phyloP scores from a whole-genome alignment of 2,329 filamentous ascomycete species.

The Aciculosporium take region DNA sequence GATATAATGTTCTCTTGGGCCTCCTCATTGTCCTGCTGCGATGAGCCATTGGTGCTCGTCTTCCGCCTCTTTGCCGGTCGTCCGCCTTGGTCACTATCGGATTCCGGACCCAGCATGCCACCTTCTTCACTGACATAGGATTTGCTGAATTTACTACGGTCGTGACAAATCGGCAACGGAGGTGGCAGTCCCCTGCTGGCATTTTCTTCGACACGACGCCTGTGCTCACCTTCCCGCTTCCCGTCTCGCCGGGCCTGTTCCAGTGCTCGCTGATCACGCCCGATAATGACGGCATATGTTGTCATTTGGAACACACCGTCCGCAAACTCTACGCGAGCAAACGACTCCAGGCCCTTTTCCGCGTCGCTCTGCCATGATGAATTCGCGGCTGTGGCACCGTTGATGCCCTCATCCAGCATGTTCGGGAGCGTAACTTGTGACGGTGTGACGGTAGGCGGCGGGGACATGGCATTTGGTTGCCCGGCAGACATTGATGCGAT shows the following conservation, averaged over 20 bases:
- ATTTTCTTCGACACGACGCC: slow-evolving; percentile 31
- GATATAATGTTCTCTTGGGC: slow-evolving; percentile 34
- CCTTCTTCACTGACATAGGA: slow-evolving; percentile 56
- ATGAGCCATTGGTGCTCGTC: slow-evolving; percentile 29
- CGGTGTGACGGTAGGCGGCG: slow-evolving; percentile 30
- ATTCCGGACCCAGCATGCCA: slow-evolving; percentile 51
- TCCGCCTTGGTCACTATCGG: slow-evolving; percentile 37
- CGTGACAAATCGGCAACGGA: slow-evolving; percentile 33
- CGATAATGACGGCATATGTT: slow-evolving; percentile 57
- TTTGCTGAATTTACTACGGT: slow-evolving; percentile 43
- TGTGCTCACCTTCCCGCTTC: slow-evolving; percentile 31
- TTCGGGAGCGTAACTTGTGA: slow-evolving; percentile 31
- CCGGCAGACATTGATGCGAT: slow-evolving; percentile 25
- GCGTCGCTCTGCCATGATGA: slow-evolving; percentile 21
- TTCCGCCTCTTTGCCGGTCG: slow-evolving; percentile 34
- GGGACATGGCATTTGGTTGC: slow-evolving; percentile 23
- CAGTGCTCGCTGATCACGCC: slow-evolving; percentile 51
- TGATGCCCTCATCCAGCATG: slow-evolving; percentile 17
- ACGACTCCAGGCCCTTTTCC: slow-evolving; percentile 36
- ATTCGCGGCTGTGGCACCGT: slow-evolving; percentile 16
- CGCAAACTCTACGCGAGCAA: slow-evolving; percentile 51
- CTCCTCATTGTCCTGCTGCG: slow-evolving; percentile 28
- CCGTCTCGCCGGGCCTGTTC: slow-evolving; percentile 39
- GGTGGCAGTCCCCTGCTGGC: slow-evolving; percentile 34
- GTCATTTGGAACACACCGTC: slow-evolving; percentile 72